Conservation (phyloP, 331 rosid species). For the Acacia concinna region DNA sequence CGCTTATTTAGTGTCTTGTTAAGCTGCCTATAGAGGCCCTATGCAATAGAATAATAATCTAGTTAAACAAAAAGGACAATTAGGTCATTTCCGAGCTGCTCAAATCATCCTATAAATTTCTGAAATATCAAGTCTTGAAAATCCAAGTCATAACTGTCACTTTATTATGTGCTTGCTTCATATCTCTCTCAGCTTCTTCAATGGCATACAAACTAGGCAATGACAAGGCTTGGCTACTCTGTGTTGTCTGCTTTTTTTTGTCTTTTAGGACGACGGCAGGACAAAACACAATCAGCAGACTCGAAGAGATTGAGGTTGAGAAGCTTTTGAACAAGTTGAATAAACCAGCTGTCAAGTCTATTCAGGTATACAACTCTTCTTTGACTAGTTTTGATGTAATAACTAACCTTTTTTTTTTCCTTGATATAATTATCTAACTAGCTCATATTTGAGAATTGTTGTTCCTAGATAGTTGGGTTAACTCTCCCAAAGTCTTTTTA, state of each 20-base stretch:
- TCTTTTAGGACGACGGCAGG: slow-evolving; percentile 27
- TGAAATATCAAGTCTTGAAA: not conserved
- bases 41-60: not conserved
- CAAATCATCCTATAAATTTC: not conserved
- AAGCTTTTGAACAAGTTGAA: slow-evolving; percentile 36
- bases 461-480: no score
- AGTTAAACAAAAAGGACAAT: not conserved
- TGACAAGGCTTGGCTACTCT: not conserved
- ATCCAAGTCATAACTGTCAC: slow-evolving; percentile 26
- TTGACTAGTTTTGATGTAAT: not conserved
- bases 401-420: no score
- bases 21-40: not conserved
- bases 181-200: slow-evolving; percentile 1
- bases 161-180: slow-evolving; percentile 28
- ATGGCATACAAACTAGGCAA: slow-evolving; percentile 35
- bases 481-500: no score
- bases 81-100: not conserved
- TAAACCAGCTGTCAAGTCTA: not conserved
- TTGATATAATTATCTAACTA: no score
- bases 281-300: not conserved
- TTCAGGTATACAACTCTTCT: slow-evolving; percentile 7
- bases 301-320: slow-evolving; percentile 41
- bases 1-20: no score
- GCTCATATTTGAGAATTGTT: no score
- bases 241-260: slow-evolving; percentile 29